Base-by-base conservation (phyloP, 2,329 filamentous ascomycete genomes). In the Colletotrichum sp. region DNA sequence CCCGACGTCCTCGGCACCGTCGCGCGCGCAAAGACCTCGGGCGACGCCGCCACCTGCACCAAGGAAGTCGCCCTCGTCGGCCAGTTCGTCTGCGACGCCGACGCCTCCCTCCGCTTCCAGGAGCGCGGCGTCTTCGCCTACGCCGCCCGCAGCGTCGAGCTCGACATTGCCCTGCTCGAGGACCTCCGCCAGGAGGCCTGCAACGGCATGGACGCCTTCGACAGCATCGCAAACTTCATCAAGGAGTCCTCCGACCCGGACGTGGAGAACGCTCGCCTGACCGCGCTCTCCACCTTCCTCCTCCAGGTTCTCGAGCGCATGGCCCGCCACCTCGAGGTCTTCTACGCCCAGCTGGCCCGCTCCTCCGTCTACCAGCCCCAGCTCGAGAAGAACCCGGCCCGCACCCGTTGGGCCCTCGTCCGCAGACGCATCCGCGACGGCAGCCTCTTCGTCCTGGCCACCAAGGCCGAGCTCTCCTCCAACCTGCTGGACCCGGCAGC, bases 201-300 rank as follows among this genome's bases (percentile, higher is more conserved):
- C 68, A 82, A 83, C 21, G 89, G 89, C 8, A 91, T 91, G 88
- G 89, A 91, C 75, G 89, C 89, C 1, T 90, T 90, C 24, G 87
- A 87, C 58, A 85, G 82, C 34, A 83, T 90, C 48, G 85, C 86
- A 75, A 81, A 81, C 24, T 71, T 60, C 8, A 57, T 67, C 36
- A 67, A 55, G 12, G 60, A 71, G 10, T 70, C 48, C 15, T 81
- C 85, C 24, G 86, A 86, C n/a, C 81, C 82, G 0, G 80, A 83
- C 16, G 82, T 82, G 2, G 85, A 87, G 21, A 78, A 80, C 0
- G 83, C 86, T 18, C 83, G 85, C 3, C 78, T 88, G 4, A 80
- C 82, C 3, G 85, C 85, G 0, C 76, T 88, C 2, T 83, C 87
- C 1, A 85, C 85, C 0, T 90, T 90, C 77, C 82, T 91, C 1